Percentiles rank a stretch among this genome's conserved stretches.
Conservation (phyloP, 352 stramenopile species). For the Pythium utonaiense region DNA sequence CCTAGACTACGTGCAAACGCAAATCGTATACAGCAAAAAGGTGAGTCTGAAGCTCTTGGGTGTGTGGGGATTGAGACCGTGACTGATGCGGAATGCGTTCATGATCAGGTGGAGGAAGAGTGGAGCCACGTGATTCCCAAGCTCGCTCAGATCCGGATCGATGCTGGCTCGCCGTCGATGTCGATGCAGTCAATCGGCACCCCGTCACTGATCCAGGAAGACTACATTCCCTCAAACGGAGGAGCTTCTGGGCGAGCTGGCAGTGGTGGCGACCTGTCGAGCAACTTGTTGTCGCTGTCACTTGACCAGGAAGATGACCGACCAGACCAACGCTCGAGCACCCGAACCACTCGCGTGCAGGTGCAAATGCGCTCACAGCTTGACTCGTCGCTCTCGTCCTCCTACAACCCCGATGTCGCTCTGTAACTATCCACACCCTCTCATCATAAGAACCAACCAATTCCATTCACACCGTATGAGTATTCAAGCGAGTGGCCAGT, state of each 20-base stretch:
- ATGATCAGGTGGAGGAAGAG: conserved; percentile 59
- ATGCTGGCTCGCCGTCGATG: conserved; percentile 32
- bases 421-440: conserved; percentile 21
- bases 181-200: conserved; percentile 39
- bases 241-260: not conserved
- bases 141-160: conserved; percentile 69
- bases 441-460: not conserved
- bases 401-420: conserved; percentile 33
- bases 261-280: conserved; percentile 34
- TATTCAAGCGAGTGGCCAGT: not conserved
- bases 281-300: conserved; percentile 52
- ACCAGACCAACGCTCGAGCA: conserved; percentile 12
- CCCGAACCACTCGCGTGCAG: conserved; percentile 16
- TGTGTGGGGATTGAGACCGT: no score
- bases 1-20: conserved; percentile 95
- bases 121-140: conserved; percentile 78
- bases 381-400: not conserved
- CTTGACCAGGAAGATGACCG: conserved; percentile 30
- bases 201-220: conserved; percentile 52
- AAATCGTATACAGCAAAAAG: conserved; percentile 96
- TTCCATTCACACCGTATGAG: not conserved
- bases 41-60: conserved; percentile 25
- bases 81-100: no score
- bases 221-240: conserved; percentile 62
- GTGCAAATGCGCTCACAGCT: conserved; percentile 21